phyloP scores from a whole-genome alignment of 208 protist species.

The Trypanosoma avium region DNA sequence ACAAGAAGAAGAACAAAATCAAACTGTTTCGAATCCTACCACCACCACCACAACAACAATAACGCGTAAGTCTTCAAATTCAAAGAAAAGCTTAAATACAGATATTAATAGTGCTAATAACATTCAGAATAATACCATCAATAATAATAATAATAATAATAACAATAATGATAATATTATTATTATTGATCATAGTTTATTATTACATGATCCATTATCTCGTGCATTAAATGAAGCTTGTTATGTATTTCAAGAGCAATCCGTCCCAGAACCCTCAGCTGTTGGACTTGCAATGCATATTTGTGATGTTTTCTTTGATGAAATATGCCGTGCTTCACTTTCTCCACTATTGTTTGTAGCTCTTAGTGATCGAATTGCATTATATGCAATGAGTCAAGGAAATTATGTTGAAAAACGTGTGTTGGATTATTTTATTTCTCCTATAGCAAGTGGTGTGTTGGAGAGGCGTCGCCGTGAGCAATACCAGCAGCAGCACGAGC shows the following conservation, averaged over 20 bases:
- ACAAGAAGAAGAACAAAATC: background rate
- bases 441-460: conserved; percentile 65
- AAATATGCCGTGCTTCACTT: conserved; percentile 50
- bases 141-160: background rate
- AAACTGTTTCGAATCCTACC: too few relatives aligned
- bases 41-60: too few relatives aligned
- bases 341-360: conserved; percentile 57
- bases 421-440: conserved; percentile 84
- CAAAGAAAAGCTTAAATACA: background rate
- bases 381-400: conserved; percentile 82
- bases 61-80: too few relatives aligned
- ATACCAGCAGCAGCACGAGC: conserved; percentile 34
- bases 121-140: conserved; percentile 20
- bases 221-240: conserved; percentile 44
- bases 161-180: background rate
- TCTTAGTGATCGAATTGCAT: conserved; percentile 58
- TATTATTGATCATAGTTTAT: too few relatives aligned
- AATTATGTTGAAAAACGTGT: conserved; percentile 89
- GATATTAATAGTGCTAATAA: background rate
- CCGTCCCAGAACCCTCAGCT: conserved; percentile 53
- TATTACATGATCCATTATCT: conserved; percentile 14
- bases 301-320: conserved; percentile 80
- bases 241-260: conserved; percentile 70
- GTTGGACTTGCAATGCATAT: conserved; percentile 84
- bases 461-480: conserved; percentile 40